Evolutionary conservation across 208 protist species (phyloP), one percentile per base, ranked within the genome.

Genomic region (Porcisia deanei): DNA sequence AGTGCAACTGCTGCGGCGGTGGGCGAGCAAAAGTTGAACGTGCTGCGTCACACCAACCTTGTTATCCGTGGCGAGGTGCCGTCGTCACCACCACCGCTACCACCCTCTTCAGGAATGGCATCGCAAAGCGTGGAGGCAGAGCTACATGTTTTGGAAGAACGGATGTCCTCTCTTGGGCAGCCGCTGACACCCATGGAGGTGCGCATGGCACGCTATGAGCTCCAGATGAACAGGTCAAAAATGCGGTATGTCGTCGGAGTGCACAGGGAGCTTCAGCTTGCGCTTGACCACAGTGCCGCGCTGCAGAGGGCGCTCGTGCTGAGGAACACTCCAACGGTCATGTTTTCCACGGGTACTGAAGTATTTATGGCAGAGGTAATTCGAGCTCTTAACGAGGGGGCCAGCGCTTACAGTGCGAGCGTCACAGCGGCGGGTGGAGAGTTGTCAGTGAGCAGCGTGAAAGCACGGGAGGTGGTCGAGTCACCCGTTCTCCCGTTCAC

Each of bases 171-270:
- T 37, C 37, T 81, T 18, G 88, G 88, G 1, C 79, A 75, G 8
- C 81, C 85, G 4, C 74, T 97, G 9, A 83, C 80, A 1, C 52
- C 57, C 0, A 9, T 64, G 1, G 93, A 97, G 47, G 76, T 84
- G 58, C 75, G 88, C 58, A 85, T 97, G 82, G 93, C 93, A 0
- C 78, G 86, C 22, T 93, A 89, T 67, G 93, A 97, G 79, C 80
- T 97, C 22, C 57, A 87, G 14, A 78, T 95, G 75, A 71, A 75
- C 12, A 88, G 91, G 47, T 90, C 81, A 22, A 85, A 73, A 39
- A 92, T 97, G 91, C 91, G 93, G 14, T 97, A 97, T 73, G 84
- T 94, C 25, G 90, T 97, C 3, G 93, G 93, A 4, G 71, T 97
- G 25, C 91, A 97, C 73, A 79, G 72, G 63, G 90, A 96, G 39